Percentiles rank a stretch among this genome's conserved stretches.
Conservation (phyloP, 148 eudicot species). For the Beta vulgaris region DNA sequence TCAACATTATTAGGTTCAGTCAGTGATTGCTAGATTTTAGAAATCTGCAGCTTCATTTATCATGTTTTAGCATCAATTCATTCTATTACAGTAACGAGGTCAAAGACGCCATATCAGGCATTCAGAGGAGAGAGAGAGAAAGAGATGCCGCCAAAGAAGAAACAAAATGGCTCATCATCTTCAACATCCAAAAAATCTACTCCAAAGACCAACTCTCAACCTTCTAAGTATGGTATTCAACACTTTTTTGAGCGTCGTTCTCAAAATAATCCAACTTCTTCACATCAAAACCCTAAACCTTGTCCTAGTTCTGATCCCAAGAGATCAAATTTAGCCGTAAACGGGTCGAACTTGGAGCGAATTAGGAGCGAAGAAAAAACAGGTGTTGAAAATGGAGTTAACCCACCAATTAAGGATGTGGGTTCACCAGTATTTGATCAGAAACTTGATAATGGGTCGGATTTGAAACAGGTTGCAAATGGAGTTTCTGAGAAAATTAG, state of each 20-base stretch:
- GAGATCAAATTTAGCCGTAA: background rate
- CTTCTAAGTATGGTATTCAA: constrained; percentile 79
- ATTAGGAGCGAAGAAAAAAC: background rate
- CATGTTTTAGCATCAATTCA: no score
- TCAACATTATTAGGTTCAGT: no score
- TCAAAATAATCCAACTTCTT: constrained; percentile 18
- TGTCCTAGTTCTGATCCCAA: background rate
- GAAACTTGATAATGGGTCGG: constrained; percentile 6
- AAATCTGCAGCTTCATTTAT: no score
- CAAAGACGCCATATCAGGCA: no score
- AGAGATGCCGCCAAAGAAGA: constrained; percentile 71
- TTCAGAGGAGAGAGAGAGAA: background rate
- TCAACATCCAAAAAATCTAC: constrained; percentile 53
- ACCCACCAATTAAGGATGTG: background rate
- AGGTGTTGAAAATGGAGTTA: background rate
- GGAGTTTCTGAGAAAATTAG: constrained; percentile 16
- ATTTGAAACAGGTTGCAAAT: constrained; percentile 2
- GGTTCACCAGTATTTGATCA: background rate
- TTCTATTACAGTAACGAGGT: no score
- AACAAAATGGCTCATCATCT: constrained; percentile 37
- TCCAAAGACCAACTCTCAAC: constrained; percentile 48
- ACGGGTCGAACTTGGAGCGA: background rate
- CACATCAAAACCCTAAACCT: constrained; percentile 22
- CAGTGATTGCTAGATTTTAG: no score
- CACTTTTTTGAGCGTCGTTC: constrained; percentile 88